These are phyloP conservation scores for Teratosphaeriaceae sp. DNA, from an alignment of 2,329 filamentous ascomycete species.

Conservation along the genomic window DNA sequence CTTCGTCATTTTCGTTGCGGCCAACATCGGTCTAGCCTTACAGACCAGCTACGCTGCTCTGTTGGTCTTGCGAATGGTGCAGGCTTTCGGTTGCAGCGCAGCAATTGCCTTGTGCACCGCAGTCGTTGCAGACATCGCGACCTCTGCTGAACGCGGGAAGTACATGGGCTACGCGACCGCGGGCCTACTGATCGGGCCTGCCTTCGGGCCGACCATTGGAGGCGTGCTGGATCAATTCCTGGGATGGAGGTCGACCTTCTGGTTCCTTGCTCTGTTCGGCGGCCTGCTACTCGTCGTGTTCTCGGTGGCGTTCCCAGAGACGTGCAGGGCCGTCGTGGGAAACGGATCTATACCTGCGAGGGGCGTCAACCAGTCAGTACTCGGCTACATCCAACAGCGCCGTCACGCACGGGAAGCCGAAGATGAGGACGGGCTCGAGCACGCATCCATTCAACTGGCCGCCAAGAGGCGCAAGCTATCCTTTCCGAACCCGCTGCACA, in stretches of 20 bases:
- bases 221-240: constrained; percentile 30
- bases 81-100: constrained; percentile 36
- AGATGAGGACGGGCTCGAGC: constrained; percentile 7
- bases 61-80: constrained; percentile 30
- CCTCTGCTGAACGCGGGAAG: constrained; percentile 28
- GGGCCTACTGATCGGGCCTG: constrained; percentile 15
- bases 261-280: constrained; percentile 39
- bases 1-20: constrained; percentile 23
- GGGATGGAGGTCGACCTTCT: constrained; percentile 33
- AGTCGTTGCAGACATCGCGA: constrained; percentile 32
- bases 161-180: constrained; percentile 34
- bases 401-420: constrained; percentile 8
- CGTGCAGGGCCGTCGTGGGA: constrained; percentile 35
- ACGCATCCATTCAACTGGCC: constrained; percentile 4
- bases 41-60: constrained; percentile 21
- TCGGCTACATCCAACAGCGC: constrained; percentile 19
- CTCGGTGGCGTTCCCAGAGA: constrained; percentile 31
- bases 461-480: constrained; percentile 7
- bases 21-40: constrained; percentile 22
- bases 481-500: constrained; percentile 40
- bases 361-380: constrained; percentile 22
- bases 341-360: constrained; percentile 28
- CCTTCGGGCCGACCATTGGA: constrained; percentile 22
- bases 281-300: constrained; percentile 26
- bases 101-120: constrained; percentile 31